Base-by-base conservation (phyloP, 257 asterid genomes). In the Eustoma russellianum region DNA sequence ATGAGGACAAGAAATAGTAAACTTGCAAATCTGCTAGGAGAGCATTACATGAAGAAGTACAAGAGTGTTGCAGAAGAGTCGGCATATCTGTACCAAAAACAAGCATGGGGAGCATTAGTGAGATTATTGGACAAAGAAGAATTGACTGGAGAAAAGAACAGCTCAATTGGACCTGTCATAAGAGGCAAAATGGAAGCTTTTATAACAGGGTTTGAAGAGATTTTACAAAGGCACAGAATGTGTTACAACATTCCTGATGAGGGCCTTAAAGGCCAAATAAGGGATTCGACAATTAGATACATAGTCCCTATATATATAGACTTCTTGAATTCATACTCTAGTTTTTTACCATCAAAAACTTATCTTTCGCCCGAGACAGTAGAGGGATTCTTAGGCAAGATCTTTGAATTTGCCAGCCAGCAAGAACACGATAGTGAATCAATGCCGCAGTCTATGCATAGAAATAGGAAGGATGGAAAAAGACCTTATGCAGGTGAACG, bases 191-290 rank as follows among this genome's bases (percentile, higher is more conserved):
- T 84, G 76, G 94, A 87, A 17, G 80, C 75, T 4, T 84, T 84
- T 46, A 61, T 57, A 69, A 66, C 38, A 24, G 79, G 68, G 17
- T 69, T 87, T 49, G 85, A 87, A 15, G 93, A 87, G 13, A 84
- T 72, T 44, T 59, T 72, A 17, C 48, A 56, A 50, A 77, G 58
- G 68, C 90, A 84, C 50, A 74, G 52, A 41, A 74, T 46, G 24
- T 66, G 46, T 33, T 82, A 81, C 54, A 70, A 65, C 56, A 87
- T 87, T 56, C 79, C 85, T 38, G 96, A 87, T 70, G 75, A 79
- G 2, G 93, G 74, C 55, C 79, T 87, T 76, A 79, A 93, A 57
- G 88, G 79, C 13, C 96, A 87, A 46, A 87, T 87, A 53, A 84
- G 75, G 70, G 82, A 72, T 34, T 81, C 90, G 17, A 66, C 93